These are phyloP conservation scores for Thalassiosira sp. DNA, from an alignment of 352 stramenopile species.

Conservation along the genomic window DNA sequence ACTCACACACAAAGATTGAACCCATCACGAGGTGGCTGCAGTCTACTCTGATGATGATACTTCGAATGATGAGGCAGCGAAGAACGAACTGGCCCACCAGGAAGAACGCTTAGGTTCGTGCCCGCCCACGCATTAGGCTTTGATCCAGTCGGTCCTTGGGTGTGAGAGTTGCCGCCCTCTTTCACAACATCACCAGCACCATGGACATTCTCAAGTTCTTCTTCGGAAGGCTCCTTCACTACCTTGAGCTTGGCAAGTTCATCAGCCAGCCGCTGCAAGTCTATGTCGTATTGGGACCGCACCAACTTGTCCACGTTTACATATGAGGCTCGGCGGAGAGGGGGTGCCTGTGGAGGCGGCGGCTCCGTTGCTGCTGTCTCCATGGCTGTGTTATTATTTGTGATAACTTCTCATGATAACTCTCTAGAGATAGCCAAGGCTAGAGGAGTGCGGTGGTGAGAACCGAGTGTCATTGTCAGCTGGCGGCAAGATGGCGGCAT, in stretches of 20 bases:
- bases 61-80: slow-evolving; percentile 4
- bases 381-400: background rate
- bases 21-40: slow-evolving; percentile 70
- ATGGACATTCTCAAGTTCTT: slow-evolving; percentile 30
- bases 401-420: too few species aligned
- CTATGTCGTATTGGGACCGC: slow-evolving; percentile 66
- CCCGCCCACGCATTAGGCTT: slow-evolving; percentile 7
- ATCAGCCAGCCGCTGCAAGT: slow-evolving; percentile 48
- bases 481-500: too few species aligned
- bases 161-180: background rate
- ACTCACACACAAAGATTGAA: slow-evolving; percentile 84
- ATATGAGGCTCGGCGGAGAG: slow-evolving; percentile 65
- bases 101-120: slow-evolving; percentile 14
- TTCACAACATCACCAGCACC: slow-evolving; percentile 3
- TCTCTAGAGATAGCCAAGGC: too few species aligned
- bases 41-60: slow-evolving; percentile 55
- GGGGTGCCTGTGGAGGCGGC: background rate
- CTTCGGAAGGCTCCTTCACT: too few species aligned
- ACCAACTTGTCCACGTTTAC: slow-evolving; percentile 67
- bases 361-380: background rate
- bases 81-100: slow-evolving; percentile 3
- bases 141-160: background rate
- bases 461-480: too few species aligned
- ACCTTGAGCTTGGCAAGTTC: too few species aligned
- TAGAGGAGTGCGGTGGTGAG: too few species aligned